These are phyloP conservation scores for Arxiozyma telluris DNA, from an alignment of 1,139 yeast species.

Conservation along the genomic window DNA sequence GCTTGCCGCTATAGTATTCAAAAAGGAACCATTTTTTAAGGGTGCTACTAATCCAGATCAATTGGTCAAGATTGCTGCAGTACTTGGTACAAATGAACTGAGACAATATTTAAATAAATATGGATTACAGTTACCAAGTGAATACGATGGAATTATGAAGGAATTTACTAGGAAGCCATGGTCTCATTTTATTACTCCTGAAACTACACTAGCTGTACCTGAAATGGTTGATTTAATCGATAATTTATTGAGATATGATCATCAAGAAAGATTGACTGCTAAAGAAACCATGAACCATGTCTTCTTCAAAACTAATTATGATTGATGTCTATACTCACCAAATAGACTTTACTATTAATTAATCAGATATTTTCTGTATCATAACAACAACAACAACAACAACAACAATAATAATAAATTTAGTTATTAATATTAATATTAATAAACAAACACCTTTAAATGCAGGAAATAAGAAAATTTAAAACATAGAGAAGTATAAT, in stretches of 20 bases:
- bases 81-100: slow-evolving; percentile 82
- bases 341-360: not conserved
- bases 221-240: slow-evolving; percentile 81
- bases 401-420: not conserved
- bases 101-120: slow-evolving; percentile 67
- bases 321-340: not conserved
- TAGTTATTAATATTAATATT: too few relatives aligned
- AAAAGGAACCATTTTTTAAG: slow-evolving; percentile 95
- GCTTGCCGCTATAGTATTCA: slow-evolving; percentile 91
- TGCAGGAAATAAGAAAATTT: not conserved
- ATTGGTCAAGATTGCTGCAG: slow-evolving; percentile 86
- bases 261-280: slow-evolving; percentile 90
- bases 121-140: slow-evolving; percentile 64
- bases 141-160: slow-evolving; percentile 70
- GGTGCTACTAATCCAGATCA: slow-evolving; percentile 96
- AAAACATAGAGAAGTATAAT: not conserved
- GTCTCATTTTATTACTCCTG: slow-evolving; percentile 71
- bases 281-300: slow-evolving; percentile 87
- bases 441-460: too few relatives aligned
- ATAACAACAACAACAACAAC: not conserved
- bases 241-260: slow-evolving; percentile 78
- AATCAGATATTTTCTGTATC: not conserved
- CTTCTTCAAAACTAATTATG: slow-evolving; percentile 32
- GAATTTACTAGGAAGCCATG: slow-evolving; percentile 80
- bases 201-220: slow-evolving; percentile 61